Evolutionary conservation across 2,329 filamentous ascomycete genomes (phyloP), one percentile per base, ranked within the genome.

Genomic region (Nigrospora oryzae): DNA sequence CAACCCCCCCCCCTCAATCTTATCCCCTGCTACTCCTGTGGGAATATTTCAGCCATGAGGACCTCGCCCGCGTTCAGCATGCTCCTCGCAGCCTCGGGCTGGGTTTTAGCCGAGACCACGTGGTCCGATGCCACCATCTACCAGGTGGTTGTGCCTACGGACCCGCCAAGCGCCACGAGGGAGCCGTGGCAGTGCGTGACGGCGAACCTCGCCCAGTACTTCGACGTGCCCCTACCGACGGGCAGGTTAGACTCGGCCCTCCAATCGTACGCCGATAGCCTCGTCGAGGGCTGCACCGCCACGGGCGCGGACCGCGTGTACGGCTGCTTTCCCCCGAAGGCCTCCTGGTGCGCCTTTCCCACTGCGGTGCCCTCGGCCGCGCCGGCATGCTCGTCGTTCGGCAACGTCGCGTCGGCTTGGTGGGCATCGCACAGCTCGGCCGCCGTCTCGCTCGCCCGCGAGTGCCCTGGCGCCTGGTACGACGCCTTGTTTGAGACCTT

Each of bases 151-250:
- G 40, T 32, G 2, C 33, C 40, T 11, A 36, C 40, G 3, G 33
- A 3, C 13, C 16, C 40, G 14, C 37, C 37, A 7, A 39, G n/a
- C 7, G 35, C 12, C 23, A 16, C 42, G 8, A 11, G 15, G 14
- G 44, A 48, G 30, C 46, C 46, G 8, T 46, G 33, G 44, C 37
- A 48, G 23, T 48, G 44, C 38, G 40, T 28, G 32, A 36, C 34
- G 17, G 13, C 36, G 23, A 46, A 48, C 34, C 23, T 48, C 15
- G 30, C 46, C 1, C 36, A 46, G 17, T 46, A 44, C 30, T 48
- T 48, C 11, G 19, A 46, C 33, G 36, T 43, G 5, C 33, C 44
- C 14, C 36, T 39, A 40, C 46, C 46, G 15, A 38, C 44, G 3
- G 40, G 40, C 8, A 14, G n/a, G 14, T 13, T 45, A 8, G 13